Evolutionary conservation across 2,329 filamentous ascomycete species (phyloP), one percentile per base, ranked within the genome.

Genomic region (Fusarium piperis): DNA sequence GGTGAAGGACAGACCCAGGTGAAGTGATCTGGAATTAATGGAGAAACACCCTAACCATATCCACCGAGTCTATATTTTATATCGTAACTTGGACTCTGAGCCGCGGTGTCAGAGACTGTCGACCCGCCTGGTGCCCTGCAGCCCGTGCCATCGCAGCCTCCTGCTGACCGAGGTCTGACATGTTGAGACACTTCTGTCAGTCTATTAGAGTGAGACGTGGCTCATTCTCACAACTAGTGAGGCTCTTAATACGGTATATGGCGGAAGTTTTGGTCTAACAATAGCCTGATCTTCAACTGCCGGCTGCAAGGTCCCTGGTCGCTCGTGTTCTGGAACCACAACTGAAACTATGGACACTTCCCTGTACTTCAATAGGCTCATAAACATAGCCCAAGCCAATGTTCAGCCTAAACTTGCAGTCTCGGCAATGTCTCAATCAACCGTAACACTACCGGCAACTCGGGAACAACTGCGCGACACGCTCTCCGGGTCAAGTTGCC

Each of bases 91-190:
- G 6, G 11, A 6, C 18, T 2, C 1, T 8, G 11, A 20, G 2
- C 11, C 5, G 18, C 1, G 38, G 5, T 13, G 11, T 0, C 3
- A 2, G 10, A 7, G 10, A 1, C 13, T 8, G 18, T 18, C 11
- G 18, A n/a, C 12, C n/a, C 6, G 38, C 2, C 18, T 6, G 38
- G 11, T 6, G 3, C 12, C 18, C 13, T 6, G 4, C 7, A 11
- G 38, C 23, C 18, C 11, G 2, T 4, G 38, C 4, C n/a, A 18
- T 41, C 6, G 12, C 23, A 18, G 18, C 13, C 18, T 23, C 12
- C 11, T 9, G 12, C 12, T 23, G 18, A 16, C 39, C 1, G 20
- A 44, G 13, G 20, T 44, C 18, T 23, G 39, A 44, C 20, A 44
- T 10, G 0, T 23, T 23, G 39, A 44, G 12, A 44, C 39, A 44